Conservation (phyloP, 139 green algal genomes). For the Volvox africanus region DNA sequence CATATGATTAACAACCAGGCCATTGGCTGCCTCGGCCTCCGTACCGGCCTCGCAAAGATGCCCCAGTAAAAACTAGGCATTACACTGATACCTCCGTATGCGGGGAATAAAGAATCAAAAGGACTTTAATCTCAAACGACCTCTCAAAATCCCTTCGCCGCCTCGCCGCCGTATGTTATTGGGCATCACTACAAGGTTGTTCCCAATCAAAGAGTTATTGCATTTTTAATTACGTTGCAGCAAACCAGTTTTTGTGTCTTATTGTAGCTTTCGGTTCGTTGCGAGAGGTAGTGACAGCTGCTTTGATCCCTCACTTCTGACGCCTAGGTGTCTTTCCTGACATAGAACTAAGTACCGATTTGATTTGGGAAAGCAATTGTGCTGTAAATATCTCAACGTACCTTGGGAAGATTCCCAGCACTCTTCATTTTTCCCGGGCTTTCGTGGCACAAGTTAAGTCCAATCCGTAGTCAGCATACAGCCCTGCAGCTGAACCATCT, state of each 20-base stretch:
- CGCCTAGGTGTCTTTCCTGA: no score
- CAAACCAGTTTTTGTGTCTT: not conserved
- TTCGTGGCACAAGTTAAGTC: no score
- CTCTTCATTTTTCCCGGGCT: no score
- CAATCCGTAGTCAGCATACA: not conserved
- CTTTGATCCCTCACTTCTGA: not conserved
- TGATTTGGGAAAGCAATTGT: no score
- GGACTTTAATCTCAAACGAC: not conserved
- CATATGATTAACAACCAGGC: no score
- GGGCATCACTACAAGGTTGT: not conserved
- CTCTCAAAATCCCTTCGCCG: not conserved
- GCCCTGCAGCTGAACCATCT: not conserved
- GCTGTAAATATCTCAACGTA: no score
- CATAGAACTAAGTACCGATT: no score
- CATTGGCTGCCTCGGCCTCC: not conserved
- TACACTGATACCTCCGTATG: no score
- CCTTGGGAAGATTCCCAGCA: no score
- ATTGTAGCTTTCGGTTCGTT: not conserved
- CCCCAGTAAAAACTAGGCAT: no score
- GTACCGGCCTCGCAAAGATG: not conserved
- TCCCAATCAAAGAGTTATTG: not conserved
- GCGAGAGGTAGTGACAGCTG: not conserved
- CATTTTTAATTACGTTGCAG: not conserved
- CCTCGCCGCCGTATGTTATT: not conserved
- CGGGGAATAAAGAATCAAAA: not conserved